Base-by-base conservation (phyloP, 1,284 basidiomycete species). In the Leccinum holopus region DNA sequence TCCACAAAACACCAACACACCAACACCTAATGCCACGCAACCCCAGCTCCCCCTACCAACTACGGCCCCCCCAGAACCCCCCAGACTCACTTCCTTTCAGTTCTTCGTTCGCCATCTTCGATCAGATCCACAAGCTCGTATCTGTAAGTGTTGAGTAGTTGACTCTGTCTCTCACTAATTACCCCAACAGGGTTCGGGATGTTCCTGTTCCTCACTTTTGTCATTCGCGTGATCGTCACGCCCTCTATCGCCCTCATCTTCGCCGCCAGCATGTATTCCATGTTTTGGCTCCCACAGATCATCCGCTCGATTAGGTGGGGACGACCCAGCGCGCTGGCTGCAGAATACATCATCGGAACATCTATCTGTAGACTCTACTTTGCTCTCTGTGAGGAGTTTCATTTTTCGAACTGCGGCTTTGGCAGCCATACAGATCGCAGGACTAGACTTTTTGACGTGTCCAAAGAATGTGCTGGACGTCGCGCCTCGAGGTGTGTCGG, bases 391-490 rank as follows among this genome's bases (percentile, higher is more conserved):
- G 35, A 37, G 35, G 94, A 94, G 70, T 16, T 18, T 52, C 49
- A 44, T 16, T 25, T 30, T 7, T n/a, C 12, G 35, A 14, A 12
- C 11, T 12, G 10, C 14, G 1, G 25, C 30, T 47, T 37, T 12
- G 25, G 52, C n/a, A 47, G n/a, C 21, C 37, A 9, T 54, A 25
- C 60, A 62, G n/a, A 69, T 32, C 14, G 18, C 12, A 4, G 41
- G 44, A 16, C 3, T 68, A 95, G 93, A 96, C 72, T 88, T 92
- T 64, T 79, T 95, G 70, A 83, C 81, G 0, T 96, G 92, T 70
- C 90, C 93, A 2, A 86, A 87, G 69, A 96, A 96, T 70, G 88
- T 96, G 8, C 81, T 96, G 63, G 92, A 95, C 68, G 81, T 91
- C 33, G 84, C 90, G 65, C 83, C 88, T 18, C 81, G 87, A 65